Evolutionary conservation across 2,329 filamentous ascomycete species (phyloP).

Genomic region (Dothideomycetes sp.): DNA sequence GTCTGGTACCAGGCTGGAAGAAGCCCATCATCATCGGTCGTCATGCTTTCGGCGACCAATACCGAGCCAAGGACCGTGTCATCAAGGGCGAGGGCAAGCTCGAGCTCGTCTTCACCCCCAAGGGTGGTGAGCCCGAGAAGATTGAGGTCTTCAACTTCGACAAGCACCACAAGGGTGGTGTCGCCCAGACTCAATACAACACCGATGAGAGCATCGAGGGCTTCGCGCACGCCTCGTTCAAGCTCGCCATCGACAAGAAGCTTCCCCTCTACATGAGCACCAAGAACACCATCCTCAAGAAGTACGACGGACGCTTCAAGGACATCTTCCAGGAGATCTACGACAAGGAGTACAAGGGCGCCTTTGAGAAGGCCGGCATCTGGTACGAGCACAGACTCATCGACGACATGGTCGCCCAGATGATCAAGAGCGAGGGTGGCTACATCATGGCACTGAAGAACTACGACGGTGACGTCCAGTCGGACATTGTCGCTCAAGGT

Average conservation of each 20-base stretch:
- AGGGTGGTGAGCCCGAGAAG: slow-evolving; percentile 66
- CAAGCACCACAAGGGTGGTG: slow-evolving; percentile 58
- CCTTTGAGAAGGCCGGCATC: slow-evolving; percentile 84
- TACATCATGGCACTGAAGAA: slow-evolving; percentile 99
- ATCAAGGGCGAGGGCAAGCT: slow-evolving; percentile 76
- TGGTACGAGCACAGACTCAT: slow-evolving; percentile 99
- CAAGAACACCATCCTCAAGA: slow-evolving; percentile 99
- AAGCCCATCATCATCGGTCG: slow-evolving; percentile 98
- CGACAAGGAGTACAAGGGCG: slow-evolving; percentile 72
- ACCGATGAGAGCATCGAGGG: slow-evolving; percentile 89
- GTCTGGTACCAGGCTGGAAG: slow-evolving; percentile 93
- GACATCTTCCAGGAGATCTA: slow-evolving; percentile 98
- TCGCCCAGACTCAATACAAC: slow-evolving; percentile 96
- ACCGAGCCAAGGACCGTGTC: slow-evolving; percentile 88
- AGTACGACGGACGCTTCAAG: slow-evolving; percentile 98
- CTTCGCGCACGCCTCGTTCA: slow-evolving; percentile 94
- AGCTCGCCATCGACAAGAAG: slow-evolving; percentile 77
- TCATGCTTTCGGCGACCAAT: slow-evolving; percentile 97
- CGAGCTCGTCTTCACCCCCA: slow-evolving; percentile 87
- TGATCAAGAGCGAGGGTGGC: slow-evolving; percentile 96
- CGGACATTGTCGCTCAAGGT: slow-evolving; percentile 94
- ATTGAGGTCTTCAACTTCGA: slow-evolving; percentile 89
- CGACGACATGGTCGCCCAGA: slow-evolving; percentile 99
- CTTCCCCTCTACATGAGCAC: slow-evolving; percentile 99
- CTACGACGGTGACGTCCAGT: slow-evolving; percentile 98